Evolutionary conservation across 139 green algal species (phyloP), one percentile per base, ranked within the genome.

Genomic region (Penium margaritaceum): DNA sequence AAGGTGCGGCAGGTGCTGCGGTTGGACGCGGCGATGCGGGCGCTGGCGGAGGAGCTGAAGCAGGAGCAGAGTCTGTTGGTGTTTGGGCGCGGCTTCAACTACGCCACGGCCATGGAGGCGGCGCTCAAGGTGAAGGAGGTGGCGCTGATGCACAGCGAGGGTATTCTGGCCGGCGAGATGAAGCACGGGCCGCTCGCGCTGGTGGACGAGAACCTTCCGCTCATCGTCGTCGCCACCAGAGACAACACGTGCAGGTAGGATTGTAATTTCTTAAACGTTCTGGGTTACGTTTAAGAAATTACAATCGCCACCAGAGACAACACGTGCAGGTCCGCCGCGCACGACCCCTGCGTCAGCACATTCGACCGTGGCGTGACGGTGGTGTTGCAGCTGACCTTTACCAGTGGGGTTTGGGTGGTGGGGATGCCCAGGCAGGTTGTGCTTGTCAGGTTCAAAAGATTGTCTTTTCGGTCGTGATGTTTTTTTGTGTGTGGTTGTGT

Each of bases 121-220:
- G 81, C 81, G 65, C 38, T 86, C 29, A 86, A 86, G 67, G 75
- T 81, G 30, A 96, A 96, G 83, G 91, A 96, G 81, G 90, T 97
- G 14, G 89, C 89, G 2, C 86, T 95, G 32, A 94, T 96, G 80
- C 93, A 97, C 87, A 91, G 83, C 37, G 92, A 98, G 76, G 94
- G 93, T 74, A 96, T 98, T 72, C 84, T 97, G 53, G 91, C 94
- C n/a, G 94, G 94, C 0, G 94, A 98, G 85, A 96, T 98, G 88
- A 98, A 98, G 88, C 94, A 98, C 80, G 94, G 94, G 0, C 92
- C 93, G 1, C 86, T 98, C 46, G 94, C 94, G 27, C 85, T 98
- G 17, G 90, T 98, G 35, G 94, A 98, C 68, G 88, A 95, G 75
- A 87, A 84, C 34, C 80, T 98, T 83, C 92, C 94, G 44, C 90